These are phyloP conservation scores for Wickerhamomyces sydowiorum DNA, from an alignment of 805 yeast species.

Conservation along the genomic window DNA sequence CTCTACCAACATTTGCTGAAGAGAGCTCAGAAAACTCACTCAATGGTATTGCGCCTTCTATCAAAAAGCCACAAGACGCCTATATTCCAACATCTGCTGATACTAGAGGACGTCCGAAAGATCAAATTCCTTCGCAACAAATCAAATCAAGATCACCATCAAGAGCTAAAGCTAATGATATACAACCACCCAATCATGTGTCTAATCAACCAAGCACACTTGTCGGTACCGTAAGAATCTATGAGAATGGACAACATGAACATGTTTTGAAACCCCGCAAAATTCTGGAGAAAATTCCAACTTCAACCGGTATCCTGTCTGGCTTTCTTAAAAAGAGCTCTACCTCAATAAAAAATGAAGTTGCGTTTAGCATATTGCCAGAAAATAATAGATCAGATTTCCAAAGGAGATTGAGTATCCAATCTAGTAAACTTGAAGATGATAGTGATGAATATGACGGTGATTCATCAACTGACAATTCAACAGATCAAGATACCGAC, in stretches of 20 bases:
- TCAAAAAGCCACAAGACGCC: background rate
- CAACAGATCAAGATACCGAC: constrained; percentile 2
- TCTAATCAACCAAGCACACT: constrained; percentile 1
- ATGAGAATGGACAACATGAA: constrained; percentile 20
- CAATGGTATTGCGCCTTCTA: background rate
- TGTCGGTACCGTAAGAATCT: constrained; percentile 14
- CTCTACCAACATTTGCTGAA: constrained; percentile 1
- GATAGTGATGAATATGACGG: constrained; percentile 5
- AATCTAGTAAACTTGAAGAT: constrained; percentile 10
- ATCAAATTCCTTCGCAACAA: background rate
- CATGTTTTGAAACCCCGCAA: constrained; percentile 17
- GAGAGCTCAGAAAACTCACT: background rate
- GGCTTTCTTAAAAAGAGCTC: constrained; percentile 17
- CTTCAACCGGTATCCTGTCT: constrained; percentile 14
- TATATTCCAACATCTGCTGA: background rate
- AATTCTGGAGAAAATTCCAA: constrained; percentile 18
- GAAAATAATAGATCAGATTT: constrained; percentile 23
- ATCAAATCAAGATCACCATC: background rate
- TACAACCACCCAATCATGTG: background rate
- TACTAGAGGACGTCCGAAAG: background rate
- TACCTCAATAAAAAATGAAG: constrained; percentile 8
- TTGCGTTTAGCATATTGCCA: constrained; percentile 23
- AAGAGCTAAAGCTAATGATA: background rate
- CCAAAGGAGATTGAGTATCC: constrained; percentile 22
- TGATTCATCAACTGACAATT: too few relatives aligned